Evolutionary conservation across 129 eudicot species (phyloP), one percentile per base, ranked within the genome.

Genomic region (Artemisia argyi): DNA sequence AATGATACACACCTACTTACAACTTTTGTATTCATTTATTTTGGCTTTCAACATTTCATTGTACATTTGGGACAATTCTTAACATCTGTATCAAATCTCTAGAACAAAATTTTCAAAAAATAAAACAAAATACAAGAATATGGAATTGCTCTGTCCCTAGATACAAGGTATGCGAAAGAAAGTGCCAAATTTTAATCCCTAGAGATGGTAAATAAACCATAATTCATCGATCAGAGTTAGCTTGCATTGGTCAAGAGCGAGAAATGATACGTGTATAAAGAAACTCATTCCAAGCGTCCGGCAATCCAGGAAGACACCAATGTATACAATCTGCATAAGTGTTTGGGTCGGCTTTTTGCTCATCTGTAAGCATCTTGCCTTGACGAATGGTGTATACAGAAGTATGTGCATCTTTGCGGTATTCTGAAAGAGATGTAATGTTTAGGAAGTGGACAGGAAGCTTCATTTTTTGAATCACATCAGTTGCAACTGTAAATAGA

Each of bases 261-360:
- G 96, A 85, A 28, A 93, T 80, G 18, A 93, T 93, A 22, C 84
- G 84, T 0, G 98, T 75, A 39, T 90, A 94, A 32, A 94, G 86
- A 30, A 94, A 88, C 86, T 94, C 97, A 30, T 94, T 94, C 98
- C 98, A 94, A 0, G 83, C 86, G 69, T 94, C 99, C 0, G 99
- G 99, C 69, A 94, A 66, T 0, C 99, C 99, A 12, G 99, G 99
- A 12, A 94, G 91, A 69, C 99, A 94, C 99, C 99, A 94, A 65
- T 94, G 99, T 65, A 94, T 94, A 79, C 99, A 94, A 46, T 94
- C 99, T 0, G 99, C 97, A 16, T 66, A 94, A 1, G 84, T 82
- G 58, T 74, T 78, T 1, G 97, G 99, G 35, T 94, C 96, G 0
- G 97, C 89, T 68, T 90, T 78, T 48, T 94, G 96, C 68, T 94